A percentile compares a stretch with the other conserved stretches of the same genome.
Conservation (phyloP, 2,329 filamentous ascomycete species). For the Fusarium mundagurra region DNA sequence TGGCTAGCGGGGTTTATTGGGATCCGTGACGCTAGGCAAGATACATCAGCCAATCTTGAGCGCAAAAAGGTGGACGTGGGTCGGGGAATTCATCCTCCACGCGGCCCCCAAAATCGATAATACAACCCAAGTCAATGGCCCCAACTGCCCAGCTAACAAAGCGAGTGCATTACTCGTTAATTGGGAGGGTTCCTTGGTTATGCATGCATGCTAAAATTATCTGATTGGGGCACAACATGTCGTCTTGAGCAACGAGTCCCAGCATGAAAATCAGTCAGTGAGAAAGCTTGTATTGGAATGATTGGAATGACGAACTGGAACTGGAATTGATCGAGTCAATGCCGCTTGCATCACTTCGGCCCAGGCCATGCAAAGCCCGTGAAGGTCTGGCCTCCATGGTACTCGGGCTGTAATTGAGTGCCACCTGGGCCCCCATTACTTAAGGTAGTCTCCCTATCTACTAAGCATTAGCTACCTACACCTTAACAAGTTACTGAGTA, state of each 20-base stretch:
- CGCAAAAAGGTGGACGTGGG: conserved; percentile 6
- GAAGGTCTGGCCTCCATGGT: background rate
- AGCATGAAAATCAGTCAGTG: background rate
- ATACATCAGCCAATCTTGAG: conserved; percentile 14
- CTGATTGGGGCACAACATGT: background rate
- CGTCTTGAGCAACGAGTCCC: background rate
- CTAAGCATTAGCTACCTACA: conserved; percentile 8
- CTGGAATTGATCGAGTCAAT: conserved; percentile 19
- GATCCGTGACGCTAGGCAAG: conserved; percentile 12
- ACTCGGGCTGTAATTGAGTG: background rate
- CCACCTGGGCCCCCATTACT: background rate
- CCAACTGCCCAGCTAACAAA: conserved; percentile 10
- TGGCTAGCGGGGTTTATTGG: conserved; percentile 7
- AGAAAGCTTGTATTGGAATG: conserved; percentile 18
- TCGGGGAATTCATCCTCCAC: conserved; percentile 15
- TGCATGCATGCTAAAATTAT: background rate
- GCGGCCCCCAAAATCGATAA: conserved; percentile 5
- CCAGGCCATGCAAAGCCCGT: background rate
- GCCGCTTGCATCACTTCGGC: conserved; percentile 32
- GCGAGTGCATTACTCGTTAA: background rate
- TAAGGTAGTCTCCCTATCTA: conserved; percentile 2
- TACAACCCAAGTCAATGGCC: background rate
- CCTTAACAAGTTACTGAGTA: background rate
- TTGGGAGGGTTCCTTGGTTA: background rate
- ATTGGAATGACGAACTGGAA: conserved; percentile 4